Evolutionary conservation across 345 rosid genomes (phyloP), one percentile per base, ranked within the genome.

Genomic region (Euphorbia tirucalli): DNA sequence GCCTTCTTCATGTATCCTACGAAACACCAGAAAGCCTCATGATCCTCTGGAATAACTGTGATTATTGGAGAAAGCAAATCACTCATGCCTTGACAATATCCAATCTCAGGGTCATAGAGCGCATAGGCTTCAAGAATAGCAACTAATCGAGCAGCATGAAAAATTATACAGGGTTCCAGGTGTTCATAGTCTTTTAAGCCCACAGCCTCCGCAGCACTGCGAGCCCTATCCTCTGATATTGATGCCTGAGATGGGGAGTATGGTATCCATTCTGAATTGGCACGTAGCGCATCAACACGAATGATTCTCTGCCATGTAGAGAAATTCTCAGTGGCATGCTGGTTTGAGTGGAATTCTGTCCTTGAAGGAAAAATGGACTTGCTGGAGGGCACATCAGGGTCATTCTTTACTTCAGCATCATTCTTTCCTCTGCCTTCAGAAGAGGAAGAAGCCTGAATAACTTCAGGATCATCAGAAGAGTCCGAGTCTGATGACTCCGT

Each of bases 1-100:
- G 99, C 98, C 55, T 95, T 95, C 77, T 78, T 90, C 99, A 95
- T 95, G 76, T 86, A 92, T 52, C 96, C 93, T 25, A 83, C 99
- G 49, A 92, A 95, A 80, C 99, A 90, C 97, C 98, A 94, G 75
- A 88, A 95, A 43, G 98, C 99, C 66, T 89, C 96, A 25, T 95
- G 86, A 80, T 95, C 99, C 68, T 90, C 96, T 0, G 87, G 48
- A 56, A 95, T 83, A 61, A 87, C 89, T 0, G 94, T 58, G 68
- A 93, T 82, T 79, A 95, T 87, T n/a, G 99, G 99, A 70, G 98
- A 88, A 57, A 95, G 98, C 43, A 95, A 84, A 76, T 92, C 98
- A 49, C 98, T 92, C 99, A 95, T 95, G 64, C 99, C 99, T 80
- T 95, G 99, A 81, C 99, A 95, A 73, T 95, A 95, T 30, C 99